phyloP scores from a whole-genome alignment of 2,329 filamentous ascomycete species.

The Falciphora oryzae region DNA sequence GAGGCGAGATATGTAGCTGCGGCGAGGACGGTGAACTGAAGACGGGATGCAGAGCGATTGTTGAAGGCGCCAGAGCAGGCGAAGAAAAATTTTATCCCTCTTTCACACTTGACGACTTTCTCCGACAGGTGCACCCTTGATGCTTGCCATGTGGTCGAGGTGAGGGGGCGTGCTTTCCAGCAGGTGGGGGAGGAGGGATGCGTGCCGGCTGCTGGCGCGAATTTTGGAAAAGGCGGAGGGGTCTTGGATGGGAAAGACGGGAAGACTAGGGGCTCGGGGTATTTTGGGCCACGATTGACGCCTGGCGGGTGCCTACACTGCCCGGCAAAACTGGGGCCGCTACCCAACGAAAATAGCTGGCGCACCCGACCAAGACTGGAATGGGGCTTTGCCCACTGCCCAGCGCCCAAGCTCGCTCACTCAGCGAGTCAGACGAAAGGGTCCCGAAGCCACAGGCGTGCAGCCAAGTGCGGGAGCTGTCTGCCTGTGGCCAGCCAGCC shows the following conservation, averaged over 20 bases:
- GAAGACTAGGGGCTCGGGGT: neutral
- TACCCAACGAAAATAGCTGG: neutral
- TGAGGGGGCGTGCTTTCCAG: slow-evolving; percentile 12
- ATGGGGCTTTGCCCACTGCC: neutral
- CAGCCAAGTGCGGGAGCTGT: neutral
- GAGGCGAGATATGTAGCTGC: neutral
- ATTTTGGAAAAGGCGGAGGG: slow-evolving; percentile 5
- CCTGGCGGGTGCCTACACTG: too few relatives aligned
- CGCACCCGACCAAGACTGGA: neutral
- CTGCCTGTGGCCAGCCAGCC: neutral
- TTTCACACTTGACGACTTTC: slow-evolving; percentile 1
- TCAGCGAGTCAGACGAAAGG: slow-evolving; percentile 21
- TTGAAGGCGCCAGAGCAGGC: neutral
- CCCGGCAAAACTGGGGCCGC: too few relatives aligned
- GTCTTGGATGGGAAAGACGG: slow-evolving; percentile 2
- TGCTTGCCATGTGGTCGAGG: slow-evolving; percentile 27
- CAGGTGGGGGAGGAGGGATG: slow-evolving; percentile 15
- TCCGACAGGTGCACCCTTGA: slow-evolving; percentile 18
- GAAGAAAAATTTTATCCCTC: slow-evolving; percentile 11
- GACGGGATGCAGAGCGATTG: slow-evolving; percentile 1
- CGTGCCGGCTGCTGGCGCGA: slow-evolving; percentile 4
- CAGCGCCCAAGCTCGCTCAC: slow-evolving; percentile 17
- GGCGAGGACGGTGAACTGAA: neutral
- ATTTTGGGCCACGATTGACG: neutral
- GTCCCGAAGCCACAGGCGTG: too few relatives aligned